Base-by-base conservation (phyloP, 495 filamentous ascomycete species). In the Xylaria scruposa region DNA sequence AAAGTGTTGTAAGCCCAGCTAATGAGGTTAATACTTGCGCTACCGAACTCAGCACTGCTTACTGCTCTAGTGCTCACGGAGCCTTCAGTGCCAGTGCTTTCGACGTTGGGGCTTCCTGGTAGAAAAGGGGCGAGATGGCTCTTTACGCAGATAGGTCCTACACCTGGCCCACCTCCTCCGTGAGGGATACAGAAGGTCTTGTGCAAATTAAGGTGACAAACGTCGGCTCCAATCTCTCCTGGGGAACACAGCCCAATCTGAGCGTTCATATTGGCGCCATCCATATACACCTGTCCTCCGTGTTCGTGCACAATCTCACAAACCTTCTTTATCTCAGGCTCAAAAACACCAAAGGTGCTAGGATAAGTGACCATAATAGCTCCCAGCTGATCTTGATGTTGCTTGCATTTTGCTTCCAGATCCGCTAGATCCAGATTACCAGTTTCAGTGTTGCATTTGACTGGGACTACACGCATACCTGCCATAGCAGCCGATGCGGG, bases 111-210 rank as follows among this genome's bases (percentile, higher is more conserved):
- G 44, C 70, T 71, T 51, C 76, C 73, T 1, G 96, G 97, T 47
- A 99, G 88, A 86, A 90, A 95, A 19, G 89, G 87, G 9, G 87
- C 83, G 59, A 99, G 89, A 77, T 97, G 94, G 60, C 88, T 81
- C 75, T 93, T 95, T 51, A 98, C 96, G 76, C 95, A 95, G 70
- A 99, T 97, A 65, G 96, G 96, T 1, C 96, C 96, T 54, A 98
- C 94, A 72, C 96, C 96, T 7, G 96, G 96, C 29, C 96, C 96
- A 70, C 96, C 96, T 70, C 96, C 96, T 64, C 96, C 96, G 81
- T 99, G 96, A 26, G 96, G 96, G 76, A 99, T 99, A 83, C 96
- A 99, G 87, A 99, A 99, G 1, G 96, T 99, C 85, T 99, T 99
- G 88, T 99, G 96, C 19, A 99, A 86, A 81, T 99, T 99, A 68